phyloP scores from a whole-genome alignment of 169 alveolate genomes.

The Eimeria acervulina region DNA sequence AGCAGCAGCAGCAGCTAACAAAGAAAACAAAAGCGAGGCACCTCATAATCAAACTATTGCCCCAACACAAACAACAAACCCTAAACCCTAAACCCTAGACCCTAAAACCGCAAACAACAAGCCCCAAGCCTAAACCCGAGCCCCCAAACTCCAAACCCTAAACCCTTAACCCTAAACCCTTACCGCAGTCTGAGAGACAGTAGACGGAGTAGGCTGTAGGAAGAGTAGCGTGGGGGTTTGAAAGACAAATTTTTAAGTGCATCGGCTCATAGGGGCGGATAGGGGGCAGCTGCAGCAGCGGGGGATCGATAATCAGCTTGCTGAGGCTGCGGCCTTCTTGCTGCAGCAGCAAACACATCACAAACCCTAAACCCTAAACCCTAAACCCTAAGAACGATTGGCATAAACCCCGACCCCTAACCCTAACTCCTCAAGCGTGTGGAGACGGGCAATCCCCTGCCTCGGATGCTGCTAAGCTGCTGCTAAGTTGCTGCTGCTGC shows the following conservation, averaged over 20 bases:
- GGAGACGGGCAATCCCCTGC: too few relatives aligned
- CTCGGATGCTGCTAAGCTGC: too few relatives aligned
- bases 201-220: slow-evolving; percentile 77
- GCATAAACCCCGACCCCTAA: too few relatives aligned
- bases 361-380: background rate
- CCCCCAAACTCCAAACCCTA: too few relatives aligned
- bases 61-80: background rate
- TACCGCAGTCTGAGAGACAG: slow-evolving; percentile 81
- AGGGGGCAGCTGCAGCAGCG: slow-evolving; percentile 82
- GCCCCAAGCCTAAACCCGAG: background rate
- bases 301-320: slow-evolving; percentile 76
- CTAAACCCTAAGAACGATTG: background rate
- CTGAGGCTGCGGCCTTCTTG: slow-evolving; percentile 78
- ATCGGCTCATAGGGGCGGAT: slow-evolving; percentile 81
- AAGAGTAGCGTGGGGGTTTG: slow-evolving; percentile 75
- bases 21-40: background rate
- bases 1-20: too few relatives aligned
- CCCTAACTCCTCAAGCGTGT: too few relatives aligned
- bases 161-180: background rate
- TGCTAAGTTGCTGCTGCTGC: too few relatives aligned
- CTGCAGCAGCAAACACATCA: background rate
- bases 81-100: slow-evolving; percentile 3
- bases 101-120: too few relatives aligned
- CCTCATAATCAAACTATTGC: background rate
- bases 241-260: slow-evolving; percentile 68